Conservation (phyloP, 305 asterid species). For the Fraxinus angustifolia region DNA sequence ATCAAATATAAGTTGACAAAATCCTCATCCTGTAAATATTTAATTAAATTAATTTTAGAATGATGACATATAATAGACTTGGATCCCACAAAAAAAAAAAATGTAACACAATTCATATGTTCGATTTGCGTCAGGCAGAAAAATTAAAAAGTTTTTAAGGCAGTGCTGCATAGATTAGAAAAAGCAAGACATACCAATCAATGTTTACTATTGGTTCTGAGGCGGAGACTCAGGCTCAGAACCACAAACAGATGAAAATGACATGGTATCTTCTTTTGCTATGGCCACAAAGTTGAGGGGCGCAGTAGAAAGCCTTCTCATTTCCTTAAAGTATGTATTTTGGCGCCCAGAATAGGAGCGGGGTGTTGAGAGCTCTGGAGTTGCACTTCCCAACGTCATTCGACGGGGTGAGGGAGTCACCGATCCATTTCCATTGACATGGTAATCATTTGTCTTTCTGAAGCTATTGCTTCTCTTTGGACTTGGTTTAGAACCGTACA, state of each 20-base stretch:
- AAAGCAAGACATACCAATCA: constrained; percentile 30
- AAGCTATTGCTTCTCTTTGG: constrained; percentile 80
- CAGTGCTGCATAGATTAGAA: not conserved
- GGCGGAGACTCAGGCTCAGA: constrained; percentile 95
- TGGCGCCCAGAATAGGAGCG: constrained; percentile 77
- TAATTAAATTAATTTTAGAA: not conserved
- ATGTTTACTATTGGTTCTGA: constrained; percentile 36
- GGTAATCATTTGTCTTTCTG: constrained; percentile 48
- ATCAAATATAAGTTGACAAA: not conserved
- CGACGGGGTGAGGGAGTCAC: constrained; percentile 90
- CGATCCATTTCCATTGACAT: constrained; percentile 65
- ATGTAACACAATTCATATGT: not conserved
- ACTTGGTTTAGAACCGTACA: constrained; percentile 85
- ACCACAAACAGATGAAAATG: constrained; percentile 81
- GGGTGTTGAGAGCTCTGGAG: constrained; percentile 69
- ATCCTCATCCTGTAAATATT: not conserved
- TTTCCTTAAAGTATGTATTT: constrained; percentile 67
- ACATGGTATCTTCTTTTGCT: constrained; percentile 80
- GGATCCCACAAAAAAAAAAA: not conserved
- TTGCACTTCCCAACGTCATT: constrained; percentile 60
- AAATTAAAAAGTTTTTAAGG: not conserved
- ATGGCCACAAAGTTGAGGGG: constrained; percentile 72
- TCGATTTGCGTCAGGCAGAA: not conserved
- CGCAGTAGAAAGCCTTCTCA: constrained; percentile 72
- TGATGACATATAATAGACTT: not conserved